Evolutionary conservation across 352 stramenopile genomes (phyloP), one percentile per base, ranked within the genome.

Genomic region (Elongisporangium anandrum): DNA sequence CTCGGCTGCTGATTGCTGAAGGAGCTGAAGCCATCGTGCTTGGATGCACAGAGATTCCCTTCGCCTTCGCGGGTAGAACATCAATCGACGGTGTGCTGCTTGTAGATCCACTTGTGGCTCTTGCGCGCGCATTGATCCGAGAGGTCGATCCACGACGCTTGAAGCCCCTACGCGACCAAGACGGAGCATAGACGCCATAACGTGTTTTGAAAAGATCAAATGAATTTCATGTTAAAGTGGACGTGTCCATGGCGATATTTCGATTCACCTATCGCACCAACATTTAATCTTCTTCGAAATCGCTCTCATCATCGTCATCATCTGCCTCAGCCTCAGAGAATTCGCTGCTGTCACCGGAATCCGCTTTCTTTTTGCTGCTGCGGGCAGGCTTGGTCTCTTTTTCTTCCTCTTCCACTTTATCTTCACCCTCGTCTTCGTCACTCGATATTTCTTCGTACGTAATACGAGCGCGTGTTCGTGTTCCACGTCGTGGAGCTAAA

Each of bases 261-360:
- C 15, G 19, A 22, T 56, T 7, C 2, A 29, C n/a, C 51, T 56
- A 7, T 38, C 26, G 12, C 8, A 12, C 6, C 26, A 38, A 9
- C 26, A 38, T 20, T 50, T 5, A 41, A 26, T 26, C 56, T 48
- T 59, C 75, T 22, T 81, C 70, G 56, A 79, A 88, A 54, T 91
- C 83, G 54, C 76, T 88, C 54, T 85, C 79, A 12, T 85, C 75
- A 38, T 73, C 76, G 20, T n/a, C n/a, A n/a, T 73, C 79, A 9
- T 85, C 75, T 34, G 72, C 76, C n/a, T 73, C 72, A 12, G 66
- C 69, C 47, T 79, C 69, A 16, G 68, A 75, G 45, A 86, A 68
- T 12, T 81, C 79, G 50, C 79, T 87, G 24, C 61, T 76, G 4
- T 88, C 77, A 34, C 78, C 69, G 5, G 64, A 57, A 1, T 77